Evolutionary conservation across 2,329 filamentous ascomycete genomes (phyloP), one percentile per base, ranked within the genome.

Genomic region (Kalaharituber pfeilii): DNA sequence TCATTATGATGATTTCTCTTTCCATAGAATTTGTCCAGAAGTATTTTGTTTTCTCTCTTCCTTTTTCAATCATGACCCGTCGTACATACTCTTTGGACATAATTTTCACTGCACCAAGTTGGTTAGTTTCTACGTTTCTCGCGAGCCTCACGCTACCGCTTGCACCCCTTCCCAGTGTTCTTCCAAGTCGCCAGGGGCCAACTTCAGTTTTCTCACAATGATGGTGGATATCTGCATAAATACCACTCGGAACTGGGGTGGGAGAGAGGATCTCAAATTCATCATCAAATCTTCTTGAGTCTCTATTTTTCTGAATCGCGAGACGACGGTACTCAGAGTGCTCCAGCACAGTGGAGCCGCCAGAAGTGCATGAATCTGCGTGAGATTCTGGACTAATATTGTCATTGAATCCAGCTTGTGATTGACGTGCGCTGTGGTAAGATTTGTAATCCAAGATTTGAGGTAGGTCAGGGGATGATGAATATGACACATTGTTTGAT

Each of bases 1-100:
- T 96, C 77, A 98, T 86, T 63, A 98, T 93, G 28, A 89, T 87
- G 39, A 98, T 88, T 66, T 98, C 91, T 53, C 91, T 78, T 69
- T 96, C 89, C 57, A 98, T 84, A 11, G 42, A 20, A 22, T 47
- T 47, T 22, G 42, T 47, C 42, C 42, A 47, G 15, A 13, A 13
- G 13, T 7, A 13, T 22, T 47, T 20, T 18, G 42, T 11, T 2
- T 4, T 20, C 22, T 22, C n/a, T 22, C 15, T 18, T 25, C 5
- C 42, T 1, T 87, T 84, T 64, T 80, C 1, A 89, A 89, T 66
- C 94, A 87, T 53, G 78, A 76, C 61, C 80, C 77, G 56, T 53
- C n/a, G 52, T 56, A 26, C 47, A 51, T 51, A 50, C 51, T 26
- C 78, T 67, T 93, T 88, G 55, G 86, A 86, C 26, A 98, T 85